These are phyloP conservation scores for Pleurotus tuber-regium DNA, from an alignment of 768 basidiomycete genomes.

Conservation along the genomic window DNA sequence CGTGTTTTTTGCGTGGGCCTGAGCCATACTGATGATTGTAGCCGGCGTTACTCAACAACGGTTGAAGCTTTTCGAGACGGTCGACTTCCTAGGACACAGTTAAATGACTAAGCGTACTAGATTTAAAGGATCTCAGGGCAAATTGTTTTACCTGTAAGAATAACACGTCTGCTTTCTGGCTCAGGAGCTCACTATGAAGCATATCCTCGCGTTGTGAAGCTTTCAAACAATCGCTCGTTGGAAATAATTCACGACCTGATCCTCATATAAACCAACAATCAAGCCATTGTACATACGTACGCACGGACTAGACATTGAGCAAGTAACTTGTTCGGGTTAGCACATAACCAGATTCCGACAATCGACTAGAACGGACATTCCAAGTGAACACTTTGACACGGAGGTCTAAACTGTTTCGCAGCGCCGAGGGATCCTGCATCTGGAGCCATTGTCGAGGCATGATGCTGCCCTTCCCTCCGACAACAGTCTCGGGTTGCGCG, in stretches of 20 bases:
- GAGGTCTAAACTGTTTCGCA: slow-evolving; percentile 21
- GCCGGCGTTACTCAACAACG: slow-evolving; percentile 59
- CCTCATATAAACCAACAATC: not conserved
- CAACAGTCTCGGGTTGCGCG: slow-evolving; percentile 12
- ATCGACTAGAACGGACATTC: slow-evolving; percentile 62
- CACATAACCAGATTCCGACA: slow-evolving; percentile 5
- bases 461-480: slow-evolving; percentile 24
- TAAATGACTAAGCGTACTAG: slow-evolving; percentile 2
- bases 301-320: slow-evolving; percentile 79
- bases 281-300: slow-evolving; percentile 25
- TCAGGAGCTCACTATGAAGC: slow-evolving; percentile 72
- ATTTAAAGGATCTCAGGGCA: not conserved
- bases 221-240: slow-evolving; percentile 82
- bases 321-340: slow-evolving; percentile 49
- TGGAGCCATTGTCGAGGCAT: slow-evolving; percentile 40
- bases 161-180: slow-evolving; percentile 73
- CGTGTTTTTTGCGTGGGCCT: slow-evolving; percentile 79
- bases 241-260: slow-evolving; percentile 77
- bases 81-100: slow-evolving; percentile 74
- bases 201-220: slow-evolving; percentile 70
- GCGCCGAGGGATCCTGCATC: slow-evolving; percentile 18
- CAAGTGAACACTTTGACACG: slow-evolving; percentile 68
- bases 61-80: slow-evolving; percentile 67
- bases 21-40: slow-evolving; percentile 66
- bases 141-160: slow-evolving; percentile 70